Percentiles rank a stretch among this genome's conserved stretches.
These are phyloP conservation scores for Chaetomium cochliodes DNA, from an alignment of 495 filamentous ascomycete genomes.

Conservation along the genomic window DNA sequence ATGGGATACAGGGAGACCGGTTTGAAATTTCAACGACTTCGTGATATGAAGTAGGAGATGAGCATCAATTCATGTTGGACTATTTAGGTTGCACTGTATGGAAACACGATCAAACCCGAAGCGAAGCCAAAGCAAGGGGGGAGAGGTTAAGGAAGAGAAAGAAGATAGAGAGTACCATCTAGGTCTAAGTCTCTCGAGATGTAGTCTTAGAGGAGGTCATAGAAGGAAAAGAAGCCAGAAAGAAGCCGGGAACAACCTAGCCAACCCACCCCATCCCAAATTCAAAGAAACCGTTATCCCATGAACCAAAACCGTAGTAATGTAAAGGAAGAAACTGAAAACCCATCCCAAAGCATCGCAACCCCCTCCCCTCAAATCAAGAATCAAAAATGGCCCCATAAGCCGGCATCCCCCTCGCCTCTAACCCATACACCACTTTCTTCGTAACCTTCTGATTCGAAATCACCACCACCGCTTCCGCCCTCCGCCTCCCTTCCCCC, in stretches of 20 bases:
- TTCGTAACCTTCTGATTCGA: constrained; percentile 70
- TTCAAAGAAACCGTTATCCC: neutral
- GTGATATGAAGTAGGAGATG: no score
- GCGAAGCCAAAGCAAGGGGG: neutral
- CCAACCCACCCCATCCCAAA: neutral
- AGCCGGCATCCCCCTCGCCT: constrained; percentile 65
- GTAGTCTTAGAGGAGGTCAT: neutral
- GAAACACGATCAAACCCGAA: no score
- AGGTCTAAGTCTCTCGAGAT: neutral
- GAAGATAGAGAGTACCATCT: neutral
- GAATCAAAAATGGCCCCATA: constrained; percentile 84
- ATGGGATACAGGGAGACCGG: no score
- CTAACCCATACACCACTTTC: constrained; percentile 71
- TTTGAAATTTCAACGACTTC: no score
- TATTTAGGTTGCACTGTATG: no score
- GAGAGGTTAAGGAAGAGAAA: neutral
- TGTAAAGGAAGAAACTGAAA: neutral
- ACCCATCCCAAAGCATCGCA: neutral
- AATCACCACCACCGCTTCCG: constrained; percentile 75
- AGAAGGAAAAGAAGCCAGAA: neutral
- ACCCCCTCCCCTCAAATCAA: constrained; percentile 40
- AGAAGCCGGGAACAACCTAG: no score
- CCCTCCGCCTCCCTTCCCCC: constrained; percentile 38
- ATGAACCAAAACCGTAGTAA: neutral
- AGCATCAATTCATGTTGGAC: no score